Evolutionary conservation across 2,329 filamentous ascomycete species (phyloP), one percentile per base, ranked within the genome.

Genomic region (Aureobasidium lini): DNA sequence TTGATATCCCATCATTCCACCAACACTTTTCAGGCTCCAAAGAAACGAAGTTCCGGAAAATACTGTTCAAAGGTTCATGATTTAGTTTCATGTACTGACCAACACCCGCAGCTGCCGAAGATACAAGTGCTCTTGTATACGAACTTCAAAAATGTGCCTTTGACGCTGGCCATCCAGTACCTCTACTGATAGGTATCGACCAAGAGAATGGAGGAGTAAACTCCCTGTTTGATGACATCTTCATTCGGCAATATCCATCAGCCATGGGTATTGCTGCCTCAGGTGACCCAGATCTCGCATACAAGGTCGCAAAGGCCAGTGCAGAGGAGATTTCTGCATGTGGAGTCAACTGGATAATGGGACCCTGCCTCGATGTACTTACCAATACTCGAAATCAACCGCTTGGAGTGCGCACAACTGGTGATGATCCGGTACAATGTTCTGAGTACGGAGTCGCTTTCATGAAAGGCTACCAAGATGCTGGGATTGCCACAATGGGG

Each of bases 171-270:
- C 93, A 97, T 72, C 87, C 89, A 3, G 87, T 93, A 2, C 94
- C 94, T 2, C 77, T 99, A 16, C 79, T 95, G 58, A 96, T 99
- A 66, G 92, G 89, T 40, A 78, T 97, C 39, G 94, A 97, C 70
- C 94, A 99, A 71, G 94, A 99, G 73, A 97, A 99, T 84, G 94
- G 94, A 64, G 92, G 93, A 3, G 93, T 96, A 72, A 97, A 96
- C 76, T 96, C 90, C 74, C 81, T 97, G 2, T 96, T 95, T 69
- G 93, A 97, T 71, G 91, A 96, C 66, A 90, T 94, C 68, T 94
- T 92, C 71, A 93, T 97, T 66, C 91, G 90, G 65, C 94, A 97
- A 71, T 99, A 96, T 66, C 94, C 94, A 8, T 96, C 92, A 69
- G 89, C 93, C 63, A 97, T 99, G 93, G 93, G 92, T 11, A 82